Evolutionary conservation across 768 basidiomycete genomes (phyloP).

Genomic region (Austroboletus eburneus): DNA sequence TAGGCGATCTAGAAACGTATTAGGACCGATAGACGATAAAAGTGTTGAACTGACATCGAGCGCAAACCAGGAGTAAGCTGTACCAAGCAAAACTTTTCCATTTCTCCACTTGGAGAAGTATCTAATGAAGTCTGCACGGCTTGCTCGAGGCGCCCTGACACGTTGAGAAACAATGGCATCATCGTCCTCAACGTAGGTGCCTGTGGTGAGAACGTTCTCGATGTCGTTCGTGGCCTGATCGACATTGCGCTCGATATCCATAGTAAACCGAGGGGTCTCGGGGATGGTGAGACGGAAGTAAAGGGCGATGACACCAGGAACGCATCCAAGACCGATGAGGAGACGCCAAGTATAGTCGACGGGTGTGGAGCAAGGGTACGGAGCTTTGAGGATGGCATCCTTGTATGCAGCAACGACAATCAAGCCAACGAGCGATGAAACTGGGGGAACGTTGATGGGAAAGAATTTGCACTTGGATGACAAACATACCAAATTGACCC

Average conservation of each 20-base stretch:
- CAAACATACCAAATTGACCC: slow-evolving; percentile 66
- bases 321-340: slow-evolving; percentile 78
- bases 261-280: slow-evolving; percentile 86
- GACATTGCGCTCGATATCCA: slow-evolving; percentile 81
- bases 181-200: slow-evolving; percentile 39
- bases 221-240: slow-evolving; percentile 68
- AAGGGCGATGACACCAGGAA: slow-evolving; percentile 72
- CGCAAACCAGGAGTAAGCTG: slow-evolving; percentile 82
- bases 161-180: slow-evolving; percentile 47
- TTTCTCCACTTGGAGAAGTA: slow-evolving; percentile 74
- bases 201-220: slow-evolving; percentile 51
- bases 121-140: slow-evolving; percentile 54
- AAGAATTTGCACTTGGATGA: not conserved
- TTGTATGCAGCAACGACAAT: slow-evolving; percentile 66
- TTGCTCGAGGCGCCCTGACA: slow-evolving; percentile 66
- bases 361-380: slow-evolving; percentile 34
- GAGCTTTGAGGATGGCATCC: slow-evolving; percentile 39
- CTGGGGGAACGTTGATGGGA: slow-evolving; percentile 27
- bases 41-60: slow-evolving; percentile 59
- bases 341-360: slow-evolving; percentile 81
- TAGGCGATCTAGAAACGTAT: slow-evolving; percentile 61
- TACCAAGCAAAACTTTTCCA: slow-evolving; percentile 69
- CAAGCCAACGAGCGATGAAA: slow-evolving; percentile 60
- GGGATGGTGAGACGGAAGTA: slow-evolving; percentile 90
- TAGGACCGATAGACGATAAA: slow-evolving; percentile 30